Evolutionary conservation across 805 yeast genomes (phyloP).

Genomic region (Candida broadrunensis): DNA sequence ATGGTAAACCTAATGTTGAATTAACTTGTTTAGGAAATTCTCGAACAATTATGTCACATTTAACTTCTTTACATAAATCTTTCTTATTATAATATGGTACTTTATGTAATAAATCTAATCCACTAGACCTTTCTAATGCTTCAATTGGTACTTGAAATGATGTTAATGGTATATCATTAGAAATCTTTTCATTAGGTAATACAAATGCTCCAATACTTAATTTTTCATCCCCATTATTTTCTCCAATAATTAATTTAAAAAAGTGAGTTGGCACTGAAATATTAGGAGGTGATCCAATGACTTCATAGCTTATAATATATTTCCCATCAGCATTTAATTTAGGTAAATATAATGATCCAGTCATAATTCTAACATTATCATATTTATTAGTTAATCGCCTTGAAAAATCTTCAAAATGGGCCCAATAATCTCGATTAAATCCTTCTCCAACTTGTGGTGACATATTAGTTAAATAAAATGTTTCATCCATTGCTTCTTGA

Average conservation of each 20-base stretch:
- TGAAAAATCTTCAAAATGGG: constrained; percentile 88
- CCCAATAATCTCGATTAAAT: constrained; percentile 96
- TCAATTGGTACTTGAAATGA: constrained; percentile 85
- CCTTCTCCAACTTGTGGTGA: constrained; percentile 98
- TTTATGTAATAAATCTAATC: constrained; percentile 73
- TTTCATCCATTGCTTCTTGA: constrained; percentile 92
- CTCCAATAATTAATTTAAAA: constrained; percentile 87
- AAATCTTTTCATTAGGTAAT: constrained; percentile 79
- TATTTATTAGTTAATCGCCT: constrained; percentile 73
- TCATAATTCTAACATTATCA: constrained; percentile 76
- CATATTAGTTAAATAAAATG: constrained; percentile 85
- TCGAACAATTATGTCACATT: constrained; percentile 76
- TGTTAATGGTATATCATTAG: constrained; percentile 66
- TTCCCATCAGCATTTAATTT: constrained; percentile 79
- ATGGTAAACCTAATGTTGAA: background rate
- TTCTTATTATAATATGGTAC: constrained; percentile 56
- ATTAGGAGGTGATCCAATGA: constrained; percentile 94
- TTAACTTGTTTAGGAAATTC: constrained; percentile 60
- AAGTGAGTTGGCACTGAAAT: constrained; percentile 98
- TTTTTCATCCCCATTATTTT: constrained; percentile 39
- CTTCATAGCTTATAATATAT: constrained; percentile 80
- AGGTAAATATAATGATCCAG: constrained; percentile 93
- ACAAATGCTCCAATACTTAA: constrained; percentile 90
- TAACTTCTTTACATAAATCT: constrained; percentile 74
- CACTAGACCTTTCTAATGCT: constrained; percentile 83